Base-by-base conservation (phyloP, 148 eudicot genomes). In the Vaccinium darrowii region DNA sequence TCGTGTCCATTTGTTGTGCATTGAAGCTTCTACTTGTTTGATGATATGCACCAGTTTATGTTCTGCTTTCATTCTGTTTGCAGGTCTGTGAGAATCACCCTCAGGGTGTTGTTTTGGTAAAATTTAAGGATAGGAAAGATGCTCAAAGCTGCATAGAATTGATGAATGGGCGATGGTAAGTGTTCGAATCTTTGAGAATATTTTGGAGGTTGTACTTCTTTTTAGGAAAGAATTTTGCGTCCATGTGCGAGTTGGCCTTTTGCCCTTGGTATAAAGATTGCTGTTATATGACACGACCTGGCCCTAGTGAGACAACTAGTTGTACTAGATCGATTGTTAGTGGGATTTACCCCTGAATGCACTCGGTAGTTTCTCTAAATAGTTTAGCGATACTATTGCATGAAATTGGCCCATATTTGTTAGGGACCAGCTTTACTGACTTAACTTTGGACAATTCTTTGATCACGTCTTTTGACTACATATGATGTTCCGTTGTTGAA, bases 31-130 rank as follows among this genome's bases (percentile, higher is more conserved):
- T 62, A 63, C 74, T 21, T 78, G 81, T 13, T 27, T 73, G 47
- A 56, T 54, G 27, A 56, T 54, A 56, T 33, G 25, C 63, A n/a
- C 56, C 13, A 21, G 12, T 78, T 79, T 79, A 82, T 83, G 7
- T 75, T 85, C 75, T 69, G 79, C 25, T 19, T 60, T 85, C 79
- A 19, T 36, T 27, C 18, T 88, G 60, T 86, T 76, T 86, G 65
- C 92, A 97, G 99, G 95, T 97, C 15, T 95, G 96, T 82, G 98
- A 95, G 90, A 94, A 92, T 87, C 92, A 97, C 65, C 99, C 99
- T 9, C 98, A 97, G 80, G 99, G 99, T 82, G 99, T 95, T 84
- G 93, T 97, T 53, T 89, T 95, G 85, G 98, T 97, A 52, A 97
- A 85, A 84, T 97, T 82, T 86, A 97, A 97, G 91, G 99, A 97